These are phyloP conservation scores for Ceratobasidium sp. DNA, from an alignment of 1,284 basidiomycete genomes.

Conservation along the genomic window DNA sequence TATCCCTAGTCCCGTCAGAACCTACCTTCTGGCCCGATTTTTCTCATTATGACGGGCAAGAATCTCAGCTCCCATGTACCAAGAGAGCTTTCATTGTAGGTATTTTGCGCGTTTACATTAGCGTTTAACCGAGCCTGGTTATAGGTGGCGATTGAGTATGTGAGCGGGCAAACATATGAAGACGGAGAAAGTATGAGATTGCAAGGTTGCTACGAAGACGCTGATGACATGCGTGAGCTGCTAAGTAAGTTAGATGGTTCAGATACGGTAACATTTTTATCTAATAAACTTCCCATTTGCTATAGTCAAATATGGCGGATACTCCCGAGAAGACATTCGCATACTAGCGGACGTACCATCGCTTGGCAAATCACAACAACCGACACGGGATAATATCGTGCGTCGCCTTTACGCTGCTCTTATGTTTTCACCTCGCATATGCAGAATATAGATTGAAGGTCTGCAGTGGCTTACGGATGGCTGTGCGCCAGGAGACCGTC, in stretches of 20 bases:
- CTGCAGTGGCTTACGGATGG: slow-evolving; percentile 32
- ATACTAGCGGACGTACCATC: slow-evolving; percentile 42
- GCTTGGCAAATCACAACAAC: slow-evolving; percentile 18
- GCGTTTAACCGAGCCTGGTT: neutral
- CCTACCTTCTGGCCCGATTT: slow-evolving; percentile 20
- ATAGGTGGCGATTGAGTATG: slow-evolving; percentile 42
- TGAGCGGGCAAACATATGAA: slow-evolving; percentile 13
- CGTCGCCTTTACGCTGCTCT: slow-evolving; percentile 2
- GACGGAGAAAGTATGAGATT: slow-evolving; percentile 25
- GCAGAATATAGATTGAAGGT: slow-evolving; percentile 7
- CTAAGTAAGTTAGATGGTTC: slow-evolving; percentile 9
- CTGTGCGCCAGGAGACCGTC: slow-evolving; percentile 26
- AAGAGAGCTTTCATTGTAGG: slow-evolving; percentile 42
- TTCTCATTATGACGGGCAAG: slow-evolving; percentile 15
- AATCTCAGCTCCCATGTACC: slow-evolving; percentile 24
- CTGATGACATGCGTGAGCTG: slow-evolving; percentile 35
- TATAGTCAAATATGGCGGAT: slow-evolving; percentile 27
- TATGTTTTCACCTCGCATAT: slow-evolving; percentile 6
- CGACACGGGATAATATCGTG: slow-evolving; percentile 40
- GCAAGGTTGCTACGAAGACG: slow-evolving; percentile 43
- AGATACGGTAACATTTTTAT: neutral
- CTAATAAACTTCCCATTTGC: neutral
- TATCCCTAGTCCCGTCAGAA: slow-evolving; percentile 3
- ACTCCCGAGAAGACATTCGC: slow-evolving; percentile 23
- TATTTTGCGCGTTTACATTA: neutral